phyloP scores from a whole-genome alignment of 768 basidiomycete species.

The Lactifluus subvellereus region DNA sequence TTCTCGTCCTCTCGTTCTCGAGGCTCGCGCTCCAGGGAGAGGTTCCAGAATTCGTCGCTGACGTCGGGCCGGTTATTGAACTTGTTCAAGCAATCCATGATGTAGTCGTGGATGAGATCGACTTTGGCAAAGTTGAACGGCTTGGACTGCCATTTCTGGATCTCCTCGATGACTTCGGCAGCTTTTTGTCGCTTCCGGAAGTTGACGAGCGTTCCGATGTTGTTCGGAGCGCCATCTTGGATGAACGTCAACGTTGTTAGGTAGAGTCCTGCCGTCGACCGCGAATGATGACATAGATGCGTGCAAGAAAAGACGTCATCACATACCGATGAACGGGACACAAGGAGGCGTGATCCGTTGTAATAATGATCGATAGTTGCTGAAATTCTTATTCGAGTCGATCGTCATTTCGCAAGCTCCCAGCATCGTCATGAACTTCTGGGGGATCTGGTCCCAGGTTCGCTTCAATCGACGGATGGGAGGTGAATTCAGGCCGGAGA shows the following conservation, averaged over 20 bases:
- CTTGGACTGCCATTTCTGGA: slow-evolving; percentile 91
- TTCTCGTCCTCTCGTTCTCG: slow-evolving; percentile 95
- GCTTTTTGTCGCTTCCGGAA: slow-evolving; percentile 94
- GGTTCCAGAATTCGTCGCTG: slow-evolving; percentile 76
- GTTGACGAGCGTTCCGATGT: slow-evolving; percentile 78
- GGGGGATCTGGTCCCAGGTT: slow-evolving; percentile 86
- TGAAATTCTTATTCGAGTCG: slow-evolving; percentile 91
- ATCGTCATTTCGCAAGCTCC: slow-evolving; percentile 82
- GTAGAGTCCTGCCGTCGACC: slow-evolving; percentile 69
- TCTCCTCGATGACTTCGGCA: slow-evolving; percentile 95
- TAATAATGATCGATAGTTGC: slow-evolving; percentile 80
- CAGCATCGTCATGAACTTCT: slow-evolving; percentile 67
- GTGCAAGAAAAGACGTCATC: slow-evolving; percentile 1
- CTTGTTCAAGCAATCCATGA: slow-evolving; percentile 72
- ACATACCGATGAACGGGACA: slow-evolving; percentile 91
- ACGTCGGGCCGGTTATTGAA: slow-evolving; percentile 63
- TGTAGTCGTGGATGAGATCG: slow-evolving; percentile 59
- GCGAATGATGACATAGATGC: not conserved
- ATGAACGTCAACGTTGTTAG: slow-evolving; percentile 96
- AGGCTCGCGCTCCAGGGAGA: slow-evolving; percentile 85
- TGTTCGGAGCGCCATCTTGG: slow-evolving; percentile 92
- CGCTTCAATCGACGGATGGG: slow-evolving; percentile 89
- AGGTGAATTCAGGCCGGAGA: slow-evolving; percentile 90
- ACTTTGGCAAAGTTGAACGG: slow-evolving; percentile 81
- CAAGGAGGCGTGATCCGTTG: slow-evolving; percentile 85